Conservation (phyloP, 2,329 filamentous ascomycete genomes). For the Epichloe aotearoae region DNA sequence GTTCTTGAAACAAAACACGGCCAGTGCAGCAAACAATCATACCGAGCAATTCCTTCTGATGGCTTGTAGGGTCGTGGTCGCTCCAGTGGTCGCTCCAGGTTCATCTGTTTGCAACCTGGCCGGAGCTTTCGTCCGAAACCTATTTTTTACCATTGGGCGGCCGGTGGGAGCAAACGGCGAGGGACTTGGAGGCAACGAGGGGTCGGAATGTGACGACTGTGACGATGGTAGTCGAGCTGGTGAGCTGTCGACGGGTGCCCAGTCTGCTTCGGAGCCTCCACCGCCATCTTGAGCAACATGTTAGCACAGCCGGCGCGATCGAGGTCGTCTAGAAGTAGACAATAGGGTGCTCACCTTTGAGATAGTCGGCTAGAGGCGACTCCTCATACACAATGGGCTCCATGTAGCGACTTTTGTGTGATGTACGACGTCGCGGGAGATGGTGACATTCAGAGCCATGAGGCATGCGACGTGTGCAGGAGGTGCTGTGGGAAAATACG, state of each 20-base stretch:
- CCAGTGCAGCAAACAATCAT: slow-evolving; percentile 11
- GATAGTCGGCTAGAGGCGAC: slow-evolving; percentile 76
- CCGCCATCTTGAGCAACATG: slow-evolving; percentile 30
- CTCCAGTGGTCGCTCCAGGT: slow-evolving; percentile 12
- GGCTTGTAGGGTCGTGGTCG: slow-evolving; percentile 26
- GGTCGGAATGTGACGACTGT: slow-evolving; percentile 12
- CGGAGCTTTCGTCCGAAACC: slow-evolving; percentile 36
- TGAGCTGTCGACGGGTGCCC: slow-evolving; percentile 29
- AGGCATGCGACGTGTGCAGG: slow-evolving; percentile 6
- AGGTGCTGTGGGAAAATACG: not conserved
- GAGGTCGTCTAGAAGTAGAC: not conserved
- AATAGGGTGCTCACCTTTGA: slow-evolving; percentile 53
- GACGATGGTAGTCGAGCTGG: slow-evolving; percentile 20
- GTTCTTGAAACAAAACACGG: not conserved
- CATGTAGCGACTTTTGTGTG: slow-evolving; percentile 32
- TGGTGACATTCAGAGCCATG: slow-evolving; percentile 18
- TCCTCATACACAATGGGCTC: slow-evolving; percentile 79
- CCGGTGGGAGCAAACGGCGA: slow-evolving; percentile 43
- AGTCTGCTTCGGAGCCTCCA: slow-evolving; percentile 30
- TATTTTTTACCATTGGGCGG: slow-evolving; percentile 38
- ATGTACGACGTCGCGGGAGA: slow-evolving; percentile 13
- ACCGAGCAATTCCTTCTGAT: slow-evolving; percentile 40
- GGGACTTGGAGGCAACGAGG: slow-evolving; percentile 34
- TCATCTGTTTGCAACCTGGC: slow-evolving; percentile 30
- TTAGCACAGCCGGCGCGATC: slow-evolving; percentile 2